Evolutionary conservation across 2,329 filamentous ascomycete genomes (phyloP).

Genomic region (Ophiosphaerella korrae): DNA sequence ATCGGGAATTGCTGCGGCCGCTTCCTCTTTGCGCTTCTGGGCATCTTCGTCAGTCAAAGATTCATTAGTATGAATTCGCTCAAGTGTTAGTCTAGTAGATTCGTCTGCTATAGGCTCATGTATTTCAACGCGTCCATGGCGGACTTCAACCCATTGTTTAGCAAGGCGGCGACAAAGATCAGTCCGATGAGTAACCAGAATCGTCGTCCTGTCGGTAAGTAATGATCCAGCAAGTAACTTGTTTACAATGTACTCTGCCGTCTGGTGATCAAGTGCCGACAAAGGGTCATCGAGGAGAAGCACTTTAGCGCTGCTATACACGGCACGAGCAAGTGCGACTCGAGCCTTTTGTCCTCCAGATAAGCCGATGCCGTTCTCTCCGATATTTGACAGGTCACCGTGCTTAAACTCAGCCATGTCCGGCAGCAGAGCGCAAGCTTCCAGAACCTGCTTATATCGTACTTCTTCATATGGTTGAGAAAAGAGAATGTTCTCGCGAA

Average conservation of each 20-base stretch:
- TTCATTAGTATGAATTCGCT: slow-evolving; percentile 46
- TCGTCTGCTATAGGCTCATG: slow-evolving; percentile 52
- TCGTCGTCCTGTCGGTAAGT: slow-evolving; percentile 58
- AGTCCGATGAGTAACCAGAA: slow-evolving; percentile 68
- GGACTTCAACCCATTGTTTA: slow-evolving; percentile 73
- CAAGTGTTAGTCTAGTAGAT: slow-evolving; percentile 49
- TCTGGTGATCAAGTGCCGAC: slow-evolving; percentile 67
- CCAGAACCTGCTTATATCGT: slow-evolving; percentile 70
- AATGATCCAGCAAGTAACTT: slow-evolving; percentile 63
- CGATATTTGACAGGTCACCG: slow-evolving; percentile 66
- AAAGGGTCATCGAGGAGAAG: slow-evolving; percentile 65
- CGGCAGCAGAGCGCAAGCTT: slow-evolving; percentile 65
- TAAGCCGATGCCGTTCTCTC: slow-evolving; percentile 65
- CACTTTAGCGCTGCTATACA: slow-evolving; percentile 62
- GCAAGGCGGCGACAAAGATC: slow-evolving; percentile 76
- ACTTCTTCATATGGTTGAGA: slow-evolving; percentile 69
- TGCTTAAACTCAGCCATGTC: slow-evolving; percentile 68
- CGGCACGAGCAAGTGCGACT: slow-evolving; percentile 64
- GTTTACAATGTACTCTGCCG: slow-evolving; percentile 64
- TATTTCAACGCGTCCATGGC: slow-evolving; percentile 60
- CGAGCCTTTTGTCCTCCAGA: slow-evolving; percentile 67
- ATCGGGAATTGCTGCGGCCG: slow-evolving; percentile 64
- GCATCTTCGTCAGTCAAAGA: slow-evolving; percentile 43
- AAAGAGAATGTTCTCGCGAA: slow-evolving; percentile 71
- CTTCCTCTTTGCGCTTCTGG: slow-evolving; percentile 42